phyloP scores from a whole-genome alignment of 371 early-diverging fungal species.

The Umbelopsis sp. region DNA sequence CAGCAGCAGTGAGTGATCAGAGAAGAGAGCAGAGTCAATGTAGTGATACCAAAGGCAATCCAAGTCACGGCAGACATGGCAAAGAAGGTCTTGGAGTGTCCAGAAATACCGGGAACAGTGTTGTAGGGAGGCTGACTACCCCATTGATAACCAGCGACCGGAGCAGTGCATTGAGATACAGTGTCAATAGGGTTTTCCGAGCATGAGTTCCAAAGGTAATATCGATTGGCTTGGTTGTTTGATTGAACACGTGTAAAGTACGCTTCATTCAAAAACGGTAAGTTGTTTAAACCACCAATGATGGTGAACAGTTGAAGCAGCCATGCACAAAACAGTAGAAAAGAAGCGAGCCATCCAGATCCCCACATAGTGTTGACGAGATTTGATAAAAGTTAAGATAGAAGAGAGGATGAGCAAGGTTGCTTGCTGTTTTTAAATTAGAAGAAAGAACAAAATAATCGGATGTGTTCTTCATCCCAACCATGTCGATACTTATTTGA shows the following conservation, averaged over 20 bases:
- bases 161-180: background rate
- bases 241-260: background rate
- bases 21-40: background rate
- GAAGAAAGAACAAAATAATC: background rate
- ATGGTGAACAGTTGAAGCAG: constrained; percentile 3
- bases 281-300: background rate
- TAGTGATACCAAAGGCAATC: constrained; percentile 12
- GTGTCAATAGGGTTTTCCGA: background rate
- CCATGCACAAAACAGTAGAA: constrained; percentile 9
- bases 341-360: background rate
- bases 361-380: background rate
- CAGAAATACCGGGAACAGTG: background rate
- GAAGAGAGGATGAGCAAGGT: too few species aligned
- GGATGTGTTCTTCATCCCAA: background rate
- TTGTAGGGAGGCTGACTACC: background rate
- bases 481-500: background rate
- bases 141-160: background rate
- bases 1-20: constrained; percentile 12
- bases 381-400: background rate
- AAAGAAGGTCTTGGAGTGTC: background rate
- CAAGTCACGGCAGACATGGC: background rate
- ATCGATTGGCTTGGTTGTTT: background rate
- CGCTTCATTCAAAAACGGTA: background rate
- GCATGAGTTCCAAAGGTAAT: background rate
- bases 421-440: too few species aligned